Base-by-base conservation (phyloP, 2,329 filamentous ascomycete species). In the Cercospora canescens region DNA sequence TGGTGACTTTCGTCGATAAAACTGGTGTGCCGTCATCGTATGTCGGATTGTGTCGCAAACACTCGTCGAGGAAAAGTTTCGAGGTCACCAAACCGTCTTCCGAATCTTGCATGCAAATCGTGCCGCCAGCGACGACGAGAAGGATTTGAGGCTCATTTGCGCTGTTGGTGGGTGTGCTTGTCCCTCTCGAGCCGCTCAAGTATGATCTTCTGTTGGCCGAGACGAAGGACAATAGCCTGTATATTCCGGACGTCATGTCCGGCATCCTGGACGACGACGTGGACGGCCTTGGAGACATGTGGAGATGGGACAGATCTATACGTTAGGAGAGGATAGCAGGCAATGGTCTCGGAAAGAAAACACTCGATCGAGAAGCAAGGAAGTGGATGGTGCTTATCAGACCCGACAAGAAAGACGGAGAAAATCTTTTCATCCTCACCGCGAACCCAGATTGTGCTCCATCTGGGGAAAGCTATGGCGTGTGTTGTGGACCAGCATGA, bases 61-160 rank as follows among this genome's bases (percentile, higher is more conserved):
- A 93, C 71, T 88, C 88, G 73, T 95, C 87, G 52, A 96, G 83
- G 76, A 97, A 97, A 3, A 91, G 90, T 72, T 77, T 73, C 16
- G 83, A 83, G 6, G 94, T 94, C 37, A 95, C 85, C 62, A 96
- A 87, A 1, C 94, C 94, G 71, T 93, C 87, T 8, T 87, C 85
- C 9, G 92, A 93, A 62, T 89, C 89, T 76, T 90, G 88, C 94
- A 97, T 97, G 81, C 93, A 97, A 74, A 97, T 97, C 6, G 91
- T 93, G 52, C 91, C 91, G 67, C 86, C 93, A 12, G 94, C 97
- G 82, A 96, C 94, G 79, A 97, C 92, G 74, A 97, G 91, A 70
- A 97, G 84, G 12, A 97, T 91, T 2, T 64, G 68, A 3, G 70
- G 71, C 32, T 75, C 73, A 30, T 45, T 50, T 3, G 55, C 48